Conservation (phyloP, 2,329 filamentous ascomycete genomes). For the Cryphonectria japonica region DNA sequence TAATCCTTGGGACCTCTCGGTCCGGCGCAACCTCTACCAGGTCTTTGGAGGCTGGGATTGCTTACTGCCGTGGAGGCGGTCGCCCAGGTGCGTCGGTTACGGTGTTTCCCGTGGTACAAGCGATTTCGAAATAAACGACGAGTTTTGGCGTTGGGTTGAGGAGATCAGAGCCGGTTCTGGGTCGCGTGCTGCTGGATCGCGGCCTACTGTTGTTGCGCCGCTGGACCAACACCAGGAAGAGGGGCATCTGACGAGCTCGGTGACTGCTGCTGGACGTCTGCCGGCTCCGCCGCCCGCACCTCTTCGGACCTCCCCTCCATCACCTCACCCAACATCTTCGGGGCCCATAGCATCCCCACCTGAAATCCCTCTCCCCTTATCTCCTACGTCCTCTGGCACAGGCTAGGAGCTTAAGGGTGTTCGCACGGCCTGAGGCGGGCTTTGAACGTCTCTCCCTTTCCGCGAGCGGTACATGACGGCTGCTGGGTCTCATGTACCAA, state of each 20-base stretch:
- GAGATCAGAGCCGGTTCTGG: slow-evolving; percentile 2
- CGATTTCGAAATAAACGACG: slow-evolving; percentile 24
- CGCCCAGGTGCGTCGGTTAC: slow-evolving; percentile 16
- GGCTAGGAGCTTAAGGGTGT: slow-evolving; percentile 9
- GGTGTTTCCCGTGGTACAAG: slow-evolving; percentile 7
- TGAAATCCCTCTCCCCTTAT: neutral
- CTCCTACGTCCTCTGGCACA: slow-evolving; percentile 5
- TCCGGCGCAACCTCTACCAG: slow-evolving; percentile 21
- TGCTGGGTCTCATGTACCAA: slow-evolving; percentile 19
- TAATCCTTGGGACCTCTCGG: slow-evolving; percentile 24
- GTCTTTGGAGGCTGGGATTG: slow-evolving; percentile 24
- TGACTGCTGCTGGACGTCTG: slow-evolving; percentile 14
- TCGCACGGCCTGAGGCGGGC: neutral
- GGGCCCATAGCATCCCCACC: slow-evolving; percentile 5
- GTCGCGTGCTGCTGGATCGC: slow-evolving; percentile 20
- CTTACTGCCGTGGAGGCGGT: slow-evolving; percentile 26
- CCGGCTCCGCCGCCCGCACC: slow-evolving; percentile 18
- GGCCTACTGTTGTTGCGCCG: slow-evolving; percentile 10
- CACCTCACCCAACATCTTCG: slow-evolving; percentile 6
- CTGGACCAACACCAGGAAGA: slow-evolving; percentile 16
- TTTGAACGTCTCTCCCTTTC: slow-evolving; percentile 16
- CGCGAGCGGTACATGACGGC: slow-evolving; percentile 12
- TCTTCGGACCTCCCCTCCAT: slow-evolving; percentile 7
- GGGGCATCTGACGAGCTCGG: slow-evolving; percentile 18
- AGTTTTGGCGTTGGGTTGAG: slow-evolving; percentile 22